Evolutionary conservation across 257 asterid genomes (phyloP).

Genomic region (Solanum rostratum): DNA sequence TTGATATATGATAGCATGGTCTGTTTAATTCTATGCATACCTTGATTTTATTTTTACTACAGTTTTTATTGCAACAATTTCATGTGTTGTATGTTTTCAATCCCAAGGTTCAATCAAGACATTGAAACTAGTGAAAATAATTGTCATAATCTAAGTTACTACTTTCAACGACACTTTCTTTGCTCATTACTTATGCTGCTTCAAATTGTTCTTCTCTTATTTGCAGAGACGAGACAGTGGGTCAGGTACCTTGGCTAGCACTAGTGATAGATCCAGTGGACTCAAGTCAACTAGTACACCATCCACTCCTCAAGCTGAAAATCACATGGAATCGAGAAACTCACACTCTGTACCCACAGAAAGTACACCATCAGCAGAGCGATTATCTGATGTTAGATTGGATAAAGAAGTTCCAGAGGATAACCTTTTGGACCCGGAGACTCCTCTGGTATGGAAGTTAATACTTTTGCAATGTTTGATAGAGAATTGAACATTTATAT

Average conservation of each 20-base stretch:
- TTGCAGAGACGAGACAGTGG: conserved; percentile 79
- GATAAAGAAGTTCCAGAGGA: conserved; percentile 49
- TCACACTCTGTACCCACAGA: conserved; percentile 62
- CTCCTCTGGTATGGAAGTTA: conserved; percentile 54
- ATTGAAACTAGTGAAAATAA: not conserved
- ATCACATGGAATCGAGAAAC: conserved; percentile 52
- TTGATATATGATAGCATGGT: not conserved
- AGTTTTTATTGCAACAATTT: not conserved
- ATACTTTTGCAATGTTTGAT: not conserved
- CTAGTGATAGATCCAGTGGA: conserved; percentile 93
- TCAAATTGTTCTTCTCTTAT: not conserved
- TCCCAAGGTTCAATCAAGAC: not conserved
- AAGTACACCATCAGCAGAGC: conserved; percentile 49
- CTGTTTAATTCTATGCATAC: not conserved
- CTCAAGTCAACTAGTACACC: conserved; percentile 69
- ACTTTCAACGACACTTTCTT: not conserved
- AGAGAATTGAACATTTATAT: not conserved
- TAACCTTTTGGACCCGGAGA: conserved; percentile 51
- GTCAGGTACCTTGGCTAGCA: conserved; percentile 63
- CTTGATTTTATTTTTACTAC: not conserved
- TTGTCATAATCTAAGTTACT: not conserved
- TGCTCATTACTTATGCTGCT: conserved; percentile 10
- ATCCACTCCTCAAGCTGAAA: conserved; percentile 89
- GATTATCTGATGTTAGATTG: conserved; percentile 43
- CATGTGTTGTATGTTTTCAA: not conserved